Percentiles rank a stretch among this genome's conserved stretches.
Conservation (phyloP, 2,329 filamentous ascomycete species). For the Diaporthe humulicola region DNA sequence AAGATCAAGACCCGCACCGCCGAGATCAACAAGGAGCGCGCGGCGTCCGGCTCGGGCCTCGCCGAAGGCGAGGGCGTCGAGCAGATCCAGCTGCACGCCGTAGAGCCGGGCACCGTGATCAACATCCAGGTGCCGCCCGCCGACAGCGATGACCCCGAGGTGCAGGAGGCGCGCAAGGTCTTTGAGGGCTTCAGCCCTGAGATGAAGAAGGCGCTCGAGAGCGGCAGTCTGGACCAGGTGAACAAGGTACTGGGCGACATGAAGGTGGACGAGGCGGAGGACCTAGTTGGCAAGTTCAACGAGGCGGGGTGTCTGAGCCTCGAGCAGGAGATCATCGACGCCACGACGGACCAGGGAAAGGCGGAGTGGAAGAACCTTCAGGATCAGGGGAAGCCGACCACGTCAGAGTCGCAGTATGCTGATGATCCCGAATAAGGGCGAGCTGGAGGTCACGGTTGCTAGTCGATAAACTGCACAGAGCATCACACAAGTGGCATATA, state of each 20-base stretch:
- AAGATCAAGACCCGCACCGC: conserved; percentile 82
- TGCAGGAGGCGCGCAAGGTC: conserved; percentile 75
- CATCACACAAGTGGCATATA: conserved; percentile 8
- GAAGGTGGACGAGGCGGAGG: conserved; percentile 86
- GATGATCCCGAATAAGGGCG: conserved; percentile 39
- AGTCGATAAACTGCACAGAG: background rate
- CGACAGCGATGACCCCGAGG: conserved; percentile 75
- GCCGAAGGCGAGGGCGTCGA: conserved; percentile 77
- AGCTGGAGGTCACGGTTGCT: background rate
- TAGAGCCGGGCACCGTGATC: conserved; percentile 93
- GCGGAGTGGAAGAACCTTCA: conserved; percentile 83
- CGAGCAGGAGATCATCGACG: conserved; percentile 94
- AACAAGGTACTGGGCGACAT: conserved; percentile 89
- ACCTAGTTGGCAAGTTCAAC: conserved; percentile 81
- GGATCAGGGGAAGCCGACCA: conserved; percentile 43
- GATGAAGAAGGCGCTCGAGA: conserved; percentile 85
- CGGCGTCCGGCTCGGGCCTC: conserved; percentile 41
- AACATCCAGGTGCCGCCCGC: conserved; percentile 84
- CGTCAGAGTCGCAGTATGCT: conserved; percentile 39
- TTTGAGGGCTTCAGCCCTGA: conserved; percentile 88
- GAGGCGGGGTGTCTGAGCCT: conserved; percentile 90
- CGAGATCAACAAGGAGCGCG: conserved; percentile 74
- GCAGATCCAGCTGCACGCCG: conserved; percentile 97
- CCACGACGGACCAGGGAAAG: conserved; percentile 89
- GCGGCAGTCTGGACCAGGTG: conserved; percentile 89